These are phyloP conservation scores for Pistacia vera DNA, from an alignment of 345 rosid genomes.

Conservation along the genomic window DNA sequence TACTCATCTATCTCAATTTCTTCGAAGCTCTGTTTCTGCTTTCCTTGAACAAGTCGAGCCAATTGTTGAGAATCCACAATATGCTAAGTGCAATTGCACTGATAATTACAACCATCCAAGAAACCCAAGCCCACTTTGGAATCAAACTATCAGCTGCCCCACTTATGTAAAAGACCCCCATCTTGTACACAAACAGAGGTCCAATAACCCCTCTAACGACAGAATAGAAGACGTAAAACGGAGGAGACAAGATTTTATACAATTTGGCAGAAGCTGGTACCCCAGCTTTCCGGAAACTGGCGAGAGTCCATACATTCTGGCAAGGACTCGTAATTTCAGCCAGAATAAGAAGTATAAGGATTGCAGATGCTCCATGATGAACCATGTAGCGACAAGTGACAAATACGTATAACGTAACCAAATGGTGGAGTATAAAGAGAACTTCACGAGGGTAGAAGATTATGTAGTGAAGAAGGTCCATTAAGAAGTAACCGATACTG, in stretches of 20 bases:
- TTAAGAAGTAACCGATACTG: conserved; percentile 75
- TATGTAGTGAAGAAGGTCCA: conserved; percentile 74
- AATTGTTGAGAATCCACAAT: conserved; percentile 61
- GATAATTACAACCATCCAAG: conserved; percentile 70
- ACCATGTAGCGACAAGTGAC: conserved; percentile 66
- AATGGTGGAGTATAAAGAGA: conserved; percentile 88
- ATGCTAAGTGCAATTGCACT: conserved; percentile 61
- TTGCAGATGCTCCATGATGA: conserved; percentile 57
- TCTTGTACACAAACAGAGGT: conserved; percentile 54
- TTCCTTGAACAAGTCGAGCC: conserved; percentile 59
- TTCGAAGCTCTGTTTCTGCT: conserved; percentile 25
- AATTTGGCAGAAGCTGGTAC: conserved; percentile 47
- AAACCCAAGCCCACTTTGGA: conserved; percentile 86
- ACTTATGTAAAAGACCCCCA: conserved; percentile 48
- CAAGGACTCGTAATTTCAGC: conserved; percentile 84
- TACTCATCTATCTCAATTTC: conserved; percentile 27
- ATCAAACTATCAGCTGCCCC: conserved; percentile 44
- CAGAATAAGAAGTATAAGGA: conserved; percentile 58
- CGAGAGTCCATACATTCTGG: conserved; percentile 74
- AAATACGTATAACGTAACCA: conserved; percentile 72
- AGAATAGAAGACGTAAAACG: conserved; percentile 56
- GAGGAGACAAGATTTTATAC: conserved; percentile 46
- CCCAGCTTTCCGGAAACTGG: conserved; percentile 42
- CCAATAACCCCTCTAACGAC: conserved; percentile 69
- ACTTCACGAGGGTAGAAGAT: conserved; percentile 58